phyloP scores from a whole-genome alignment of 2,329 filamentous ascomycete species.

The Davidsoniella neocaledoniae region DNA sequence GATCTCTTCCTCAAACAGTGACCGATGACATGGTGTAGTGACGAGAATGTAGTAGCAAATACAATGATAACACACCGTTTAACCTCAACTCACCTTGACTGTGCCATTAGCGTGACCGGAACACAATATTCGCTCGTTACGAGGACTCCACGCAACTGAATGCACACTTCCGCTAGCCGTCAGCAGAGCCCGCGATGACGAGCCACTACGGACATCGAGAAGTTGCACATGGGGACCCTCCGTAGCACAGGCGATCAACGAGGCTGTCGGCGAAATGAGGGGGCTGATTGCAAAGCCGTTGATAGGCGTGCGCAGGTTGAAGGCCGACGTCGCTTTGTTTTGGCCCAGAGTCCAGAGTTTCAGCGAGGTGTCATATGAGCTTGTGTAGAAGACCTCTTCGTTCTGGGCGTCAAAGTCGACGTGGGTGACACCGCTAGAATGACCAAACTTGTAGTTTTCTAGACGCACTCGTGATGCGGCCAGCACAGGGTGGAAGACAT shows the following conservation, averaged over 20 bases:
- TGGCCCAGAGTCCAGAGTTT: slow-evolving; percentile 57
- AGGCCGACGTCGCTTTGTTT: slow-evolving; percentile 44
- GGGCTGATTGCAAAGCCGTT: slow-evolving; percentile 67
- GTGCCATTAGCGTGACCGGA: slow-evolving; percentile 75
- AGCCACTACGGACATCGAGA: slow-evolving; percentile 38
- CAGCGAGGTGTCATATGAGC: slow-evolving; percentile 60
- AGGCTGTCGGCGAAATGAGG: slow-evolving; percentile 34
- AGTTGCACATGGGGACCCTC: slow-evolving; percentile 72
- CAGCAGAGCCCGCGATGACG: slow-evolving; percentile 47
- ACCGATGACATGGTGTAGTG: no score
- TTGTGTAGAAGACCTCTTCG: slow-evolving; percentile 55
- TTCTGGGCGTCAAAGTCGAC: slow-evolving; percentile 68
- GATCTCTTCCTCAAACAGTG: no score
- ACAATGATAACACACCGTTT: background rate
- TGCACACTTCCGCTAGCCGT: slow-evolving; percentile 53
- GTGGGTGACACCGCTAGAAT: slow-evolving; percentile 59
- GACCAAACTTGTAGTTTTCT: slow-evolving; percentile 21
- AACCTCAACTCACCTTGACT: slow-evolving; percentile 22
- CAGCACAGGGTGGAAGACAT: slow-evolving; percentile 37
- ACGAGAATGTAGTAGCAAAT: background rate
- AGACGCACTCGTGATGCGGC: slow-evolving; percentile 28
- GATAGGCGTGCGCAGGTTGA: slow-evolving; percentile 49
- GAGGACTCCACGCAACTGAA: slow-evolving; percentile 66
- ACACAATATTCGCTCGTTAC: slow-evolving; percentile 60
- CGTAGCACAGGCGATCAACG: slow-evolving; percentile 75